Base-by-base conservation (phyloP, 441 rosid species). In the Erysimum pusillum region DNA sequence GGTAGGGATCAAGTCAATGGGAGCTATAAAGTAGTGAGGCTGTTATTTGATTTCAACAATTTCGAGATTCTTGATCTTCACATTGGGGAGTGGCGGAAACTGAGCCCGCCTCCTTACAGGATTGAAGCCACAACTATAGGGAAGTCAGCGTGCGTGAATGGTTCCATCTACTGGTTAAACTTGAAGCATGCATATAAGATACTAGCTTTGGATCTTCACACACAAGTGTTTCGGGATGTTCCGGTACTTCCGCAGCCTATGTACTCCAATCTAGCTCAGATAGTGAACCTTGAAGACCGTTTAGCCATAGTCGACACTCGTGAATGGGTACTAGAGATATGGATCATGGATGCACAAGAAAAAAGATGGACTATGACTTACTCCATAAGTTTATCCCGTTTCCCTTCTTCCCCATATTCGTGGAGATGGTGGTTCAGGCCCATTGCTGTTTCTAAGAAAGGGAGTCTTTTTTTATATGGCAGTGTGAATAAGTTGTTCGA, bases 171-270 rank as follows among this genome's bases (percentile, higher is more conserved):
- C 14, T 58, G 63, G 63, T 4, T 12, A 6, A 2, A 51, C 31
- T 10, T 2, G 28, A 25, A 25, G 28, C 28, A 5, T 1, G 28
- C 28, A 45, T 45, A 4, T 20, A 1, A 20, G 0, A 4, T 59
- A 35, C 44, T 35, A 35, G 63, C 63, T 17, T 34, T 59, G 44
- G 44, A 59, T 35, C 44, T 59, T 59, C 63, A 59, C 44, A 59
- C 44, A 1, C n/a, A 35, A 59, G 7, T 35, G 63, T 59, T 35
- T 8, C 28, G 28, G 0, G 28, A 59, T 59, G 44, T 59, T 25
- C 17, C 59, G 0, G 0, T 20, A 2, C 57, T 1, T 0, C 31
- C 9, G 1, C 35, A 2, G 2, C 2, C 0, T 2, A 6, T 1
- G 17, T 14, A 32, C 35, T 4, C 36, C 7, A 1, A 1, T 5